Evolutionary conservation across 2,329 filamentous ascomycete species (phyloP).

Genomic region (Podosphaera xanthii): DNA sequence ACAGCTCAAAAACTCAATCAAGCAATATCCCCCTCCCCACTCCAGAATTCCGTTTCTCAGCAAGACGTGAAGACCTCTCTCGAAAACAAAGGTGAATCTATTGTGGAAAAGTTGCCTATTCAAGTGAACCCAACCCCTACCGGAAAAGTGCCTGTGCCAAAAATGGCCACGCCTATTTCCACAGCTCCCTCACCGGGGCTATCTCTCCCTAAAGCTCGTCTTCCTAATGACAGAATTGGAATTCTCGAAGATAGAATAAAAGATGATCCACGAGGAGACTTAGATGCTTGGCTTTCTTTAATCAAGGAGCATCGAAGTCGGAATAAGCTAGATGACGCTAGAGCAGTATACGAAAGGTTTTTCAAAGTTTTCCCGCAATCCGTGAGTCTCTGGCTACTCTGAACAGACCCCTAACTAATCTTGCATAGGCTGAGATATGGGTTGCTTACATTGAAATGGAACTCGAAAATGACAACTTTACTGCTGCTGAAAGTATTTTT

Average conservation of each 20-base stretch:
- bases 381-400: constrained; percentile 33
- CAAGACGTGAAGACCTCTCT: constrained; percentile 9
- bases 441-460: constrained; percentile 77
- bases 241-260: constrained; percentile 68
- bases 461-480: constrained; percentile 62
- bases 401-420: constrained; percentile 16
- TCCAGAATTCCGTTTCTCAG: constrained; percentile 13
- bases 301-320: constrained; percentile 67
- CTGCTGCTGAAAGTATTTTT: constrained; percentile 64
- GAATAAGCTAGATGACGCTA: constrained; percentile 60
- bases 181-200: constrained; percentile 9
- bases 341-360: constrained; percentile 66
- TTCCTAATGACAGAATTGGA: constrained; percentile 17
- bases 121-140: constrained; percentile 11
- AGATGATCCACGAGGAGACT: constrained; percentile 78
- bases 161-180: constrained; percentile 10
- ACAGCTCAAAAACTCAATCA: constrained; percentile 12
- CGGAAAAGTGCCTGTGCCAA: constrained; percentile 4
- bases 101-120: constrained; percentile 7
- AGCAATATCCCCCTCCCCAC: constrained; percentile 13
- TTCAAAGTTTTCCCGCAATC: constrained; percentile 72
- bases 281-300: constrained; percentile 74
- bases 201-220: constrained; percentile 15
- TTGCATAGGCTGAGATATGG: constrained; percentile 65
- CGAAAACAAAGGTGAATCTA: constrained; percentile 15